phyloP scores from a whole-genome alignment of 257 asterid genomes.

The Nicotiana benthamiana region DNA sequence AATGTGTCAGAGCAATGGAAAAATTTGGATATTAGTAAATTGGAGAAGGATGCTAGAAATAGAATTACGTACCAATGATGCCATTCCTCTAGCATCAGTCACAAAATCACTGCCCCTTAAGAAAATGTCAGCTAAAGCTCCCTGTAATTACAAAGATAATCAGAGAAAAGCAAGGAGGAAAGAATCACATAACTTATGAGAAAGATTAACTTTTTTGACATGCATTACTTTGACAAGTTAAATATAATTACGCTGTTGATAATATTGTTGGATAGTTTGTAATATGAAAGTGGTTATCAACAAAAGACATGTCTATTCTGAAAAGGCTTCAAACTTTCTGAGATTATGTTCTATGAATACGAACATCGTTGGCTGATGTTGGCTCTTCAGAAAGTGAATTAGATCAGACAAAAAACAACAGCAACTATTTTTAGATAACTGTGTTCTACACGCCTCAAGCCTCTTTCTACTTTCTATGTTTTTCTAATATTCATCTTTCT shows the following conservation, averaged over 20 bases:
- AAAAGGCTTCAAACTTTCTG: no score
- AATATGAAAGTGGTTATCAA: no score
- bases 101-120: slow-evolving; percentile 58
- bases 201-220: not conserved
- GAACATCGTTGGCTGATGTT: no score
- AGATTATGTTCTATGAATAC: no score
- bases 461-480: no score
- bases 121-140: slow-evolving; percentile 77
- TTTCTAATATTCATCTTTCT: no score
- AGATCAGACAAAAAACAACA: no score
- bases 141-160: slow-evolving; percentile 32
- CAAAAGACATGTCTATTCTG: no score
- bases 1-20: not conserved
- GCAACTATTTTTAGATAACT: no score
- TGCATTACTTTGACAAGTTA: not conserved
- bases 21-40: not conserved
- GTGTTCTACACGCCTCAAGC: no score
- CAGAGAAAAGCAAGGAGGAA: not conserved
- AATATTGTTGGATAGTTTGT: not conserved
- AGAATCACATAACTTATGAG: not conserved
- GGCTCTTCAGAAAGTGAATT: no score
- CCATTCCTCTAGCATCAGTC: slow-evolving; percentile 80
- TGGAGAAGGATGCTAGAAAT: not conserved
- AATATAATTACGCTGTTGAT: no score
- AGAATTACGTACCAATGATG: slow-evolving; percentile 48